A percentile compares a stretch with the other conserved stretches of the same genome.
phyloP scores from a whole-genome alignment of 768 basidiomycete species.

The Chalciporus chontae region DNA sequence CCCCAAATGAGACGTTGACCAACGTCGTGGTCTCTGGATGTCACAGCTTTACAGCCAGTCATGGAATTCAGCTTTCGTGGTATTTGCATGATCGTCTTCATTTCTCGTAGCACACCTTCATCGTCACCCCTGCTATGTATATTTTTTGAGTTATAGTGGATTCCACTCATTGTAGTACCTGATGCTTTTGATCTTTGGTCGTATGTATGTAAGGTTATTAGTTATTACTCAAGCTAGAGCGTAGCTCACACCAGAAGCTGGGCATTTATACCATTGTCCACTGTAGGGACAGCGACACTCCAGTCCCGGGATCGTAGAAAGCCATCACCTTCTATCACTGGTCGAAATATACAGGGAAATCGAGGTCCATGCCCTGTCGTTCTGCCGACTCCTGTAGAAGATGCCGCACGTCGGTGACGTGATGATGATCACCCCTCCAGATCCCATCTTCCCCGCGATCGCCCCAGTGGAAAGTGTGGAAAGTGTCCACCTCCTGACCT shows the following conservation, averaged over 20 bases:
- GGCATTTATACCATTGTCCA: no score
- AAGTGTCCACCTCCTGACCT: conserved; percentile 48
- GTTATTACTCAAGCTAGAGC: background rate
- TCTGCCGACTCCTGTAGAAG: conserved; percentile 38
- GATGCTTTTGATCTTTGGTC: background rate
- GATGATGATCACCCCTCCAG: conserved; percentile 34
- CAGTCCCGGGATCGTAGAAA: background rate
- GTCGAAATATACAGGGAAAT: conserved; percentile 17
- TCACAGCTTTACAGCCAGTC: conserved; percentile 14
- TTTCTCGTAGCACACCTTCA: conserved; percentile 16
- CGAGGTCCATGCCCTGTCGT: conserved; percentile 32
- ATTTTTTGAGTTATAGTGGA: background rate
- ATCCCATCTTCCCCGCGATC: conserved; percentile 32
- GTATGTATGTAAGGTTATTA: background rate
- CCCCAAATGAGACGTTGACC: conserved; percentile 26
- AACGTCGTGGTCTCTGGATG: conserved; percentile 27
- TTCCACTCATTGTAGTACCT: background rate
- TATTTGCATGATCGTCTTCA: conserved; percentile 23
- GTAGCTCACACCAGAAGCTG: background rate
- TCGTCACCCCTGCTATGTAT: background rate
- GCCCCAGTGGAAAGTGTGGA: conserved; percentile 51
- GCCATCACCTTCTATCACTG: background rate
- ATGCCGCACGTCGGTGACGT: conserved; percentile 36
- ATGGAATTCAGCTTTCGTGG: conserved; percentile 26
- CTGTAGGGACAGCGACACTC: background rate